These are phyloP conservation scores for Emmonsiellopsis sp. DNA, from an alignment of 2,329 filamentous ascomycete species.

Conservation along the genomic window DNA sequence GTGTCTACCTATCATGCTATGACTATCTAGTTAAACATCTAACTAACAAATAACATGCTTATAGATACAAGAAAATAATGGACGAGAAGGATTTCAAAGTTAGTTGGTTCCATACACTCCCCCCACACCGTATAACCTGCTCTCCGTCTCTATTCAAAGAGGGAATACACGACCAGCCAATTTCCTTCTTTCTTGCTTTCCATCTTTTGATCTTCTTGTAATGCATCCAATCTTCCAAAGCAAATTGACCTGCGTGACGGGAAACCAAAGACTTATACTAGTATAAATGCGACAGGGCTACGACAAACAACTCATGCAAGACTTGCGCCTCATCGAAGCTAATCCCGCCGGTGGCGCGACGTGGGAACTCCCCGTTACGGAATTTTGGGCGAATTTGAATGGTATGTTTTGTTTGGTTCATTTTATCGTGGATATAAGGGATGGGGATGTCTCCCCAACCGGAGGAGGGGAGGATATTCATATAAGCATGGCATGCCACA, in stretches of 20 bases:
- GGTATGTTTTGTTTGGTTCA: constrained; percentile 5
- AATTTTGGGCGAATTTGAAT: constrained; percentile 19
- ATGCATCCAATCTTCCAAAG: not conserved
- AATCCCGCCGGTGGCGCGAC: constrained; percentile 13
- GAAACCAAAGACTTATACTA: not conserved
- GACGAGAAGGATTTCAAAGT: constrained; percentile 11
- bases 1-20: not conserved
- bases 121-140: not conserved
- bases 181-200: no score
- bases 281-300: constrained; percentile 13
- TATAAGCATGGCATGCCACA: no score
- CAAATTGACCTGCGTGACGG: not conserved
- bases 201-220: no score
- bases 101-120: not conserved
- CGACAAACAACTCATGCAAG: constrained; percentile 16
- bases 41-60: not conserved
- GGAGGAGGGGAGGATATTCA: no score
- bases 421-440: not conserved
- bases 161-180: not conserved
- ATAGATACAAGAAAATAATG: constrained; percentile 10
- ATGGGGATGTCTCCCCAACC: not conserved
- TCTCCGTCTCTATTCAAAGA: not conserved
- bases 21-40: not conserved
- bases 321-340: constrained; percentile 18
- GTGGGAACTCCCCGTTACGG: constrained; percentile 17